A percentile compares a stretch with the other conserved stretches of the same genome.
Evolutionary conservation across 2,329 filamentous ascomycete genomes (phyloP).

Genomic region (Coniella vitis): DNA sequence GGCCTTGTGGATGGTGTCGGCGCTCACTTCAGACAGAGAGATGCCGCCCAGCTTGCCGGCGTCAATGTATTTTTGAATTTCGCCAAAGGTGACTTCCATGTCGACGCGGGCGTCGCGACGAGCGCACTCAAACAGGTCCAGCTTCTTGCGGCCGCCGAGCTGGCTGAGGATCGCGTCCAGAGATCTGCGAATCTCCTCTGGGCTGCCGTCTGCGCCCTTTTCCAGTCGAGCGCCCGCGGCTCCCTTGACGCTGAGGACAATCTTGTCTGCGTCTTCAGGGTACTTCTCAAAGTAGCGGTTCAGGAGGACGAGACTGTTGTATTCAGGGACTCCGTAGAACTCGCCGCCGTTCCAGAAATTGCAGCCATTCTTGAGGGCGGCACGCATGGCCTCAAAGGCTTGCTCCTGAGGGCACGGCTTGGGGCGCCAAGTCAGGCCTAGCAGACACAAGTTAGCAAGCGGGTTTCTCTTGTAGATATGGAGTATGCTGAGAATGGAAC

Average conservation of each 20-base stretch:
- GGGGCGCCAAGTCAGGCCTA: slow-evolving; percentile 38
- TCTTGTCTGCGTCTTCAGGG: slow-evolving; percentile 55
- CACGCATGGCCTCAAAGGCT: slow-evolving; percentile 48
- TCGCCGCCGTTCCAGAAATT: slow-evolving; percentile 58
- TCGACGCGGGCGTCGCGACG: slow-evolving; percentile 46
- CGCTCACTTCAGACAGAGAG: slow-evolving; percentile 44
- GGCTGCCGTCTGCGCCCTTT: slow-evolving; percentile 40
- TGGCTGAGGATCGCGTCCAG: slow-evolving; percentile 49
- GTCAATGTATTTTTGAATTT: slow-evolving; percentile 40
- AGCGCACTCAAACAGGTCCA: slow-evolving; percentile 55
- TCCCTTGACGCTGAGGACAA: slow-evolving; percentile 60
- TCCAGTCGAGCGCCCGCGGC: slow-evolving; percentile 30
- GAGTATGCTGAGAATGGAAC: too few relatives aligned
- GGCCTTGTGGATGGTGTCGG: slow-evolving; percentile 41
- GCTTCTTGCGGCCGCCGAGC: slow-evolving; percentile 48
- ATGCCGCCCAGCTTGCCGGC: slow-evolving; percentile 45
- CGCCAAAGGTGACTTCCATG: slow-evolving; percentile 35
- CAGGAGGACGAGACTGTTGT: slow-evolving; percentile 52
- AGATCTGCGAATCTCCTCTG: slow-evolving; percentile 47
- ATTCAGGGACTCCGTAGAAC: slow-evolving; percentile 54
- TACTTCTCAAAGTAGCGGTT: slow-evolving; percentile 57
- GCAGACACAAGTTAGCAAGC: neutral
- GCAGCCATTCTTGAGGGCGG: slow-evolving; percentile 38
- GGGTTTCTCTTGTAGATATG: too few relatives aligned
- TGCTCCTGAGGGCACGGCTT: slow-evolving; percentile 36